These are phyloP conservation scores for Bonia amplexicaulis DNA, from an alignment of 176 grass and related monocot species.

Conservation along the genomic window DNA sequence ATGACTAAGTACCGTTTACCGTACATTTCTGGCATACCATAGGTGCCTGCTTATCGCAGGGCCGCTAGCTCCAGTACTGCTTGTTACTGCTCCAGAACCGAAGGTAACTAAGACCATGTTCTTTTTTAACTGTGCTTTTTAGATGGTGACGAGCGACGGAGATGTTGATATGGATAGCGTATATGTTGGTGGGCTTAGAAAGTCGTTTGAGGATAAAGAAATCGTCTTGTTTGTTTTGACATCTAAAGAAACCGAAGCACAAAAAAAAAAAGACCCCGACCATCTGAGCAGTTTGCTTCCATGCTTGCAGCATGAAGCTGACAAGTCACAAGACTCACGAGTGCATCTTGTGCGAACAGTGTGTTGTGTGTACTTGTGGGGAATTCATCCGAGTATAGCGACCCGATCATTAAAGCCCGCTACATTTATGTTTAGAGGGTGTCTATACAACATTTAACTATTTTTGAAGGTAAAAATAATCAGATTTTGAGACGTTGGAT, in stretches of 20 bases:
- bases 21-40: neutral
- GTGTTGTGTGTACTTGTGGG: neutral
- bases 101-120: neutral
- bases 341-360: neutral
- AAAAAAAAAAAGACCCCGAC: neutral
- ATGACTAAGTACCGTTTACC: conserved; percentile 14
- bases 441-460: too few relatives aligned
- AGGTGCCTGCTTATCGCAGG: neutral
- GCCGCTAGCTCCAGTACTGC: neutral
- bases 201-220: too few relatives aligned
- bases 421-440: neutral
- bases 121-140: too few relatives aligned
- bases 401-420: neutral
- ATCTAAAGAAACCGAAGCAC: too few relatives aligned
- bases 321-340: neutral
- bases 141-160: too few relatives aligned
- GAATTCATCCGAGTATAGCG: neutral
- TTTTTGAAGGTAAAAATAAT: too few relatives aligned
- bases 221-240: accelerated
- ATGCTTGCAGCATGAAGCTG: neutral
- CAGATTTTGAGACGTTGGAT: too few relatives aligned
- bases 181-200: too few relatives aligned
- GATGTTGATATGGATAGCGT: accelerated
- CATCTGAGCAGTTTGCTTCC: neutral
- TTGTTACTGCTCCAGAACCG: neutral